These are phyloP conservation scores for Lippia alba DNA, from an alignment of 305 asterid genomes.

Conservation along the genomic window DNA sequence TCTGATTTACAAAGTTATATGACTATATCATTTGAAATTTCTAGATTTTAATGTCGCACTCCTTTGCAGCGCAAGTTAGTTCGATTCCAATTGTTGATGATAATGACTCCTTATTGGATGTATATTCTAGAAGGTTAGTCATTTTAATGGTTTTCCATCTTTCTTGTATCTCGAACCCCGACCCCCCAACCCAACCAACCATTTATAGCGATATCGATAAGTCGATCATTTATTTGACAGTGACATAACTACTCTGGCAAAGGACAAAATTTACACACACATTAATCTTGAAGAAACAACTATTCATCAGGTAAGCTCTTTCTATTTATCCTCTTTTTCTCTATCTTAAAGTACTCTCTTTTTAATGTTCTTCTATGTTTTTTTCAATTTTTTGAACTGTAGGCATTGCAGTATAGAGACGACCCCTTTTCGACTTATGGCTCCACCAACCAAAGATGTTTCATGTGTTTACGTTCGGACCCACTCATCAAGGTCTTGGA, in stretches of 20 bases:
- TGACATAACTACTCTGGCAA: slow-evolving; percentile 92
- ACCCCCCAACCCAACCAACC: background rate
- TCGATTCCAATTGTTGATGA: slow-evolving; percentile 93
- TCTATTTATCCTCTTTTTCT: too few species aligned
- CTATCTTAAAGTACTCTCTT: too few species aligned
- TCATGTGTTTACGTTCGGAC: slow-evolving; percentile 89
- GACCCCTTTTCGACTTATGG: slow-evolving; percentile 64
- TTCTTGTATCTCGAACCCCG: background rate
- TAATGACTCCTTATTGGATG: slow-evolving; percentile 83
- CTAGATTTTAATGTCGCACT: slow-evolving; percentile 11
- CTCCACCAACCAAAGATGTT: slow-evolving; percentile 71
- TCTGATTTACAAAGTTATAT: background rate
- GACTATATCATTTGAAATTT: background rate
- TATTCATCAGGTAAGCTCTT: slow-evolving; percentile 68
- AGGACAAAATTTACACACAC: slow-evolving; percentile 79
- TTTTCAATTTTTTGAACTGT: slow-evolving; percentile 1
- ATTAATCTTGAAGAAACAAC: slow-evolving; percentile 84
- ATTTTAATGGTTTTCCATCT: background rate
- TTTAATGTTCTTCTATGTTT: background rate
- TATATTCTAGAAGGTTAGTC: slow-evolving; percentile 86
- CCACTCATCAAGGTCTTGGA: slow-evolving; percentile 81
- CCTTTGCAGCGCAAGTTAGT: slow-evolving; percentile 84
- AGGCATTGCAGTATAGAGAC: slow-evolving; percentile 78
- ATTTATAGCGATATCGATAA: slow-evolving; percentile 23
- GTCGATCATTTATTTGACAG: slow-evolving; percentile 50